Conservation (phyloP, 2,329 filamentous ascomycete genomes). For the Fusarium sp. region DNA sequence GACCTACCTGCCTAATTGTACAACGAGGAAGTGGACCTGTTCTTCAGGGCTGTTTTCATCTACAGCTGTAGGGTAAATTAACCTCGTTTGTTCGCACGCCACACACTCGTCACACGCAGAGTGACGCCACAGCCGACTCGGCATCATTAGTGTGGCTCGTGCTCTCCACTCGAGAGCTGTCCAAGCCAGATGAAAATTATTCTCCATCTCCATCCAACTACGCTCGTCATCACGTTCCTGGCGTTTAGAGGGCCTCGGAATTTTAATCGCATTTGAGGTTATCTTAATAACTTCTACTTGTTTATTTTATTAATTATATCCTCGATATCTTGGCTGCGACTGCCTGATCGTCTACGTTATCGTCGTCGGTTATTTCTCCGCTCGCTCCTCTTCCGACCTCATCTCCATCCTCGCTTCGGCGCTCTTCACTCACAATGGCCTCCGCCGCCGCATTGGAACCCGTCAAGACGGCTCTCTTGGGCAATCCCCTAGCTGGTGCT, state of each 20-base stretch:
- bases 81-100: not conserved
- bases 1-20: not conserved
- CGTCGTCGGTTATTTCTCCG: constrained; percentile 36
- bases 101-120: constrained; percentile 21
- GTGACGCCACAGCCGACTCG: constrained; percentile 34
- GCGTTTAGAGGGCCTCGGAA: constrained; percentile 47
- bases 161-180: constrained; percentile 48
- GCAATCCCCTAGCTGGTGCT: constrained; percentile 78
- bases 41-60: not conserved
- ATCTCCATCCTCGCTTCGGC: constrained; percentile 43
- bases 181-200: constrained; percentile 54
- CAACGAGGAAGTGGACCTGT: not conserved
- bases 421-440: constrained; percentile 61
- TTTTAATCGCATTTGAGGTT: constrained; percentile 43
- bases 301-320: constrained; percentile 24
- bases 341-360: constrained; percentile 30
- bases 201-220: constrained; percentile 50
- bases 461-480: constrained; percentile 73
- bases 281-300: constrained; percentile 37
- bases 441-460: constrained; percentile 62
- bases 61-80: constrained; percentile 32
- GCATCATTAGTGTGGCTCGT: constrained; percentile 51
- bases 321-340: constrained; percentile 9
- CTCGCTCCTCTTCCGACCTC: constrained; percentile 45
- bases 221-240: constrained; percentile 52